Percentiles rank a stretch among this genome's conserved stretches.
These are phyloP conservation scores for Bryoglossum gracile DNA, from an alignment of 495 filamentous ascomycete species.

Conservation along the genomic window DNA sequence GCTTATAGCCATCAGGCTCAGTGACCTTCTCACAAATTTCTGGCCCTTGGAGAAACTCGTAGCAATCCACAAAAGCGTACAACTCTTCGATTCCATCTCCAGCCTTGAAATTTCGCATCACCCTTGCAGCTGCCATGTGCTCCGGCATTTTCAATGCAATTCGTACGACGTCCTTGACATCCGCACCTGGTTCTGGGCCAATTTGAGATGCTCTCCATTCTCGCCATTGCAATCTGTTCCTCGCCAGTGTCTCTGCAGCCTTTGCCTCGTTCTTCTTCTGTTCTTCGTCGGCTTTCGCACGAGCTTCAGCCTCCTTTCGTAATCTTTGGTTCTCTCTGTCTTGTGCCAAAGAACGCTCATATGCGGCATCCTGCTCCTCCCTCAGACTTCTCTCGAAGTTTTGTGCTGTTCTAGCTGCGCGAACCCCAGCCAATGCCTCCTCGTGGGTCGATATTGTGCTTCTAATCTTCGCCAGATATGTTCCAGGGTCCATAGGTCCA, in stretches of 20 bases:
- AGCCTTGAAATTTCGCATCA: conserved; percentile 64
- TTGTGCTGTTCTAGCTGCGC: conserved; percentile 65
- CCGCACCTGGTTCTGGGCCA: conserved; percentile 55
- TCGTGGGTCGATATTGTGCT: conserved; percentile 61
- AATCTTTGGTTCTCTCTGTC: conserved; percentile 77
- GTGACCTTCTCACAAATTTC: conserved; percentile 29
- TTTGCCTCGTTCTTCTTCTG: conserved; percentile 52
- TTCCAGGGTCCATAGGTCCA: conserved; percentile 56
- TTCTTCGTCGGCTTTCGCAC: conserved; percentile 42
- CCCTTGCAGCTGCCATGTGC: conserved; percentile 37
- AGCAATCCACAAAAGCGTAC: conserved; percentile 95
- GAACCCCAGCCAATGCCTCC: conserved; percentile 58
- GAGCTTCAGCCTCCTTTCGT: conserved; percentile 60
- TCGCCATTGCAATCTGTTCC: conserved; percentile 64
- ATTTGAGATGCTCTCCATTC: conserved; percentile 69
- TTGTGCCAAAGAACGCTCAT: conserved; percentile 80
- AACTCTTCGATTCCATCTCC: conserved; percentile 72
- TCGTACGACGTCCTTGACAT: conserved; percentile 62
- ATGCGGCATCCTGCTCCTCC: conserved; percentile 81
- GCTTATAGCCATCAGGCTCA: conserved; percentile 58
- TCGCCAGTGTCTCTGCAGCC: conserved; percentile 49
- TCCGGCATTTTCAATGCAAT: conserved; percentile 77
- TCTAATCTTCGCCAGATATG: conserved; percentile 66
- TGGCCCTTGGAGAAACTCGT: conserved; percentile 41
- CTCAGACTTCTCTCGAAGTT: conserved; percentile 69